A percentile compares a stretch with the other conserved stretches of the same genome.
Conservation (phyloP, 805 yeast species). For the Metschnikowia orientalis region DNA sequence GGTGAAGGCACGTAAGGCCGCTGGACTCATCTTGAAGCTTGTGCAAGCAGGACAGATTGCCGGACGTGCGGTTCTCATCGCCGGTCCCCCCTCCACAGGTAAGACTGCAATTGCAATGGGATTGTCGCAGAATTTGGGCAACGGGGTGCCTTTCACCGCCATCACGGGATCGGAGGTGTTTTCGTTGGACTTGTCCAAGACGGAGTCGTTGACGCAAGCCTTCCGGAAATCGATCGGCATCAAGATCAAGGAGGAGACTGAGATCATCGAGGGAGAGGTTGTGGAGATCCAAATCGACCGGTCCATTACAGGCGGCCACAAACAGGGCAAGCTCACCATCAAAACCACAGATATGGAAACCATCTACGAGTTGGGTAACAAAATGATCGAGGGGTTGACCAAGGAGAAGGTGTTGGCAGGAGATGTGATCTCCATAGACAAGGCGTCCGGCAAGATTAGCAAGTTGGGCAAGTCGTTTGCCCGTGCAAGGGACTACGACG, state of each 20-base stretch:
- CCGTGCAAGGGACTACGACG: constrained; percentile 95
- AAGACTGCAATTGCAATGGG: constrained; percentile 99
- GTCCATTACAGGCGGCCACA: constrained; percentile 94
- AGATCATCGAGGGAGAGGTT: constrained; percentile 97
- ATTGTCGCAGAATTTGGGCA: constrained; percentile 64
- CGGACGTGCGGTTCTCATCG: constrained; percentile 91
- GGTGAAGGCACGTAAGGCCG: constrained; percentile 89
- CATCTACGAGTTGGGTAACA: constrained; percentile 88
- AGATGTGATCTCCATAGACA: constrained; percentile 92
- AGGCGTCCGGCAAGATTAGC: constrained; percentile 89
- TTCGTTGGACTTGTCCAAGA: constrained; percentile 87
- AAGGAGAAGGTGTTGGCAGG: constrained; percentile 96
- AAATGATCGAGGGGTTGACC: constrained; percentile 91
- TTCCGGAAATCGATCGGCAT: constrained; percentile 95
- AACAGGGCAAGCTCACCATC: constrained; percentile 95
- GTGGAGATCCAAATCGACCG: constrained; percentile 94
- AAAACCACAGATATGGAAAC: constrained; percentile 99
- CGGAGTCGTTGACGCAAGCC: constrained; percentile 95
- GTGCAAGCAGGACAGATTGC: constrained; percentile 93
- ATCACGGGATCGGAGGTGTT: constrained; percentile 92
- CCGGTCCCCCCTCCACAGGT: constrained; percentile 99
- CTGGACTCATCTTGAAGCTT: constrained; percentile 90
- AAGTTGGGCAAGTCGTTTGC: constrained; percentile 95
- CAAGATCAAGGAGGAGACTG: constrained; percentile 93
- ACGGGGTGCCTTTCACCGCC: constrained; percentile 90